Evolutionary conservation across 2,329 filamentous ascomycete species (phyloP).

Genomic region (Dryadomyces quercivorus): DNA sequence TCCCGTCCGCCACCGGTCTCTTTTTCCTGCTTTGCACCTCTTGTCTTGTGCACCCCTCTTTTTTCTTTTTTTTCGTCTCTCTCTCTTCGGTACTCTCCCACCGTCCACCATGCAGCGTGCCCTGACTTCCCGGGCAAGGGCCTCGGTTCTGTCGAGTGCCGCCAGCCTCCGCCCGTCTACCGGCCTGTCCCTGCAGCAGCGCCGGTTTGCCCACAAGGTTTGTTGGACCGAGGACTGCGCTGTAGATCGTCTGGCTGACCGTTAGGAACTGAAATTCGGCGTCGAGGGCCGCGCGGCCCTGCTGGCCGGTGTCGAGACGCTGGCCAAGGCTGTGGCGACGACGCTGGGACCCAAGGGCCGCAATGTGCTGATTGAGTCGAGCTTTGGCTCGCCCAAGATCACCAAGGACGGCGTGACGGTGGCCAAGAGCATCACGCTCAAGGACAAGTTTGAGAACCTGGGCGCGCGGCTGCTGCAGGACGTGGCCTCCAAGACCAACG

Average conservation of each 20-base stretch:
- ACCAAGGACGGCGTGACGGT: conserved; percentile 91
- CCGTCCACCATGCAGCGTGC: conserved; percentile 89
- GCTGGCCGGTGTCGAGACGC: conserved; percentile 88
- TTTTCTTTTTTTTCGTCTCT: too few relatives aligned
- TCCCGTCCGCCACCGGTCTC: too few relatives aligned
- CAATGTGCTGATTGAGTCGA: conserved; percentile 96
- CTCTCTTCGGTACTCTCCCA: background rate
- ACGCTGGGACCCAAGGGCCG: conserved; percentile 96
- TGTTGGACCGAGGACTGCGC: too few relatives aligned
- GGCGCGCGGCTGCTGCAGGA: conserved; percentile 94
- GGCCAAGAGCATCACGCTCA: conserved; percentile 76
- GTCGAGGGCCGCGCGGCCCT: conserved; percentile 85
- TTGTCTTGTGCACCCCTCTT: background rate
- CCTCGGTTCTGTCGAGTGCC: conserved; percentile 61
- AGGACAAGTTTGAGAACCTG: conserved; percentile 99
- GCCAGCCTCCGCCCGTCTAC: conserved; percentile 51
- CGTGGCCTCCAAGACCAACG: conserved; percentile 98
- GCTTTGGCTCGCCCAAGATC: conserved; percentile 98
- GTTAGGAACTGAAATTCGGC: conserved; percentile 92
- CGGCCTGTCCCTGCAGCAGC: conserved; percentile 63
- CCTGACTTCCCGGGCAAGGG: conserved; percentile 68
- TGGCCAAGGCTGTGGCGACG: conserved; percentile 90
- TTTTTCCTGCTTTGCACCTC: background rate
- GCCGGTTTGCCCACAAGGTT: conserved; percentile 96
- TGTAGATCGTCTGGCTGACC: too few relatives aligned